Evolutionary conservation across 2,329 filamentous ascomycete species (phyloP), one percentile per base, ranked within the genome.

Genomic region (Didymella keratinophila): DNA sequence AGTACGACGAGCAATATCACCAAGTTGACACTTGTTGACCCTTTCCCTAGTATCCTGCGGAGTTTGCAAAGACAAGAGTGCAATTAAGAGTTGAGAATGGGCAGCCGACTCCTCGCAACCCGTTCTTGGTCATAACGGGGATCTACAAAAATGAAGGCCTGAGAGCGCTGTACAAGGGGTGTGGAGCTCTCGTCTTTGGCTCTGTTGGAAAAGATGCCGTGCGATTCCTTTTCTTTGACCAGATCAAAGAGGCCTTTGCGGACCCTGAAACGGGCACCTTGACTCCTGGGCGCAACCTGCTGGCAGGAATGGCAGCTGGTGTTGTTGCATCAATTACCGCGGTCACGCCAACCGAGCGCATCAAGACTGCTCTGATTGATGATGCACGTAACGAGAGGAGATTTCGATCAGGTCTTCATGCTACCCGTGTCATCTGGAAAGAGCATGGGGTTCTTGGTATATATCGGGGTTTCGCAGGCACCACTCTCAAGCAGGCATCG

Each of bases 331-430:
- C 82, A 53, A 79, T 87, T 0, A 81, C 84, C n/a, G 87, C 86
- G 1, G 87, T 90, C 1, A 90, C 87, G 2, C 88, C 88, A 0
- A 88, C 86, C 0, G 88, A 90, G 67, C 80, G 87, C 16, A 85
- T 90, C 68, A 90, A 90, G 71, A 90, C 88, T 1, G 87, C 87
- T 0, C 70, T 89, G 7, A 88, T 89, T 59, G 86, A 88, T 69
- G 86, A 88, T 66, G 85, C 84, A 8, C 75, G 84, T 42, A 75
- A 69, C 7, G 76, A 81, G 32, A 79, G 77, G 36, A 76, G 81
- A 18, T 88, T 86, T 70, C 76, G 74, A 2, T 80, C 79, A 4
- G 79, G 83, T 0, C 62, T 78, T 34, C 84, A 88, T 66, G 85
- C 84, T 28, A 77, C 83, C 3, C 69, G 68, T 3, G 74, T 80